Evolutionary conservation across 169 alveolate genomes (phyloP), one percentile per base, ranked within the genome.

Genomic region (Cryptosporidium canis): DNA sequence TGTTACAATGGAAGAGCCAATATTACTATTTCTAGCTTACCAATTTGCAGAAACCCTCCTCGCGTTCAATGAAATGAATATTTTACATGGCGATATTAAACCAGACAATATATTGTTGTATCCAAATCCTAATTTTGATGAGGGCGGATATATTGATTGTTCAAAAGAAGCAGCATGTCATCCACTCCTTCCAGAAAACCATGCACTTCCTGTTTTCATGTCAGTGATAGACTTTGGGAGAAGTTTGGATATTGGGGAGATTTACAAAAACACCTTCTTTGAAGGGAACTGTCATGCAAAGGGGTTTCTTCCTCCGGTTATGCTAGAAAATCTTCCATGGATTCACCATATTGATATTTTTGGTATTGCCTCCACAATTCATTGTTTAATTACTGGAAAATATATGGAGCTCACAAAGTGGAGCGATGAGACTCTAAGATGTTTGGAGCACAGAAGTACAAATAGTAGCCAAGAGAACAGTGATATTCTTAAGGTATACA

Each of bases 221-320:
- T 55, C 87, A 56, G 61, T 77, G 7, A 77, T 77, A 4, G 87
- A 77, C 66, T 44, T 77, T 27, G 87, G 87, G n/a, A 77, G 87
- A 61, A 77, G 87, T 35, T 31, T 77, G 14, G 87, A 77, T 39
- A 77, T 77, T n/a, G 77, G 72, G 7, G 87, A 77, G 45, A 58
- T 77, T 58, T 77, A 77, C 24, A 77, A 77, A 27, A 61, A 61
- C 45, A 77, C 87, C 5, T 44, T 77, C 35, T 77, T 77, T 61
- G 70, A 58, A 61, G 87, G 87, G 12, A 77, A 77, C 31, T 77
- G 87, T 35, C 87, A 77, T 35, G 87, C 72, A 18, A 55, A 77
- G 16, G 29, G 63, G 43, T 77, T 77, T 18, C 39, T 61, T 58
- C 87, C 87, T 11, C 87, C 87, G 16, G 72, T 55, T 16, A 77